Percentiles rank a stretch among this genome's conserved stretches.
phyloP scores from a whole-genome alignment of 1,284 basidiomycete species.

The Ceratobasidium theobromae region DNA sequence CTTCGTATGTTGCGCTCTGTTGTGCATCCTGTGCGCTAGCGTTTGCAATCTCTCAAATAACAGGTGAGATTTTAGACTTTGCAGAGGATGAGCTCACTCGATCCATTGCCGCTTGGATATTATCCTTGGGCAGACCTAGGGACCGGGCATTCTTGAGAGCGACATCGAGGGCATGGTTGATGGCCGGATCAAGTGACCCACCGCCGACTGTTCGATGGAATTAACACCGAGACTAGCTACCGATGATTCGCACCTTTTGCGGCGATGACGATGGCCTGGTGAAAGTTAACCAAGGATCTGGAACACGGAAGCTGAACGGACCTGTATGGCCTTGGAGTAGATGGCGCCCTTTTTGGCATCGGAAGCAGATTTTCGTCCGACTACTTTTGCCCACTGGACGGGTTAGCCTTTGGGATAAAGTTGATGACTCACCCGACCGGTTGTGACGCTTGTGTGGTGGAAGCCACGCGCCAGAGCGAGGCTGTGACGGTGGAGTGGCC shows the following conservation, averaged over 20 bases:
- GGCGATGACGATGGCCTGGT: slow-evolving; percentile 26
- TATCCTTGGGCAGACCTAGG: slow-evolving; percentile 30
- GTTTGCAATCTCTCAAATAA: slow-evolving; percentile 24
- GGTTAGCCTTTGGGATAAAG: neutral
- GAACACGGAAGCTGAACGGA: neutral
- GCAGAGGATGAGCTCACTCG: neutral
- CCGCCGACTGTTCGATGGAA: neutral
- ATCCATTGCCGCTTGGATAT: slow-evolving; percentile 26
- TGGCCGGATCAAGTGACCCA: slow-evolving; percentile 26
- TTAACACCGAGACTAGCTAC: too few relatives aligned
- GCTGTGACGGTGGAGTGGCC: too few relatives aligned
- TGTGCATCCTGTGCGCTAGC: slow-evolving; percentile 5
- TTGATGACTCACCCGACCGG: slow-evolving; percentile 1
- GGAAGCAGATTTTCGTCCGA: slow-evolving; percentile 1
- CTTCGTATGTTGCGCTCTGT: slow-evolving; percentile 28
- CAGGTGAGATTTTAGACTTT: neutral
- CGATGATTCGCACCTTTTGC: slow-evolving; percentile 9
- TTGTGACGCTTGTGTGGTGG: slow-evolving; percentile 4
- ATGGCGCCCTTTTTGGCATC: slow-evolving; percentile 19
- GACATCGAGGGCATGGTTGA: slow-evolving; percentile 29
- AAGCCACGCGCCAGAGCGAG: too few relatives aligned
- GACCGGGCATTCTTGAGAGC: slow-evolving; percentile 23
- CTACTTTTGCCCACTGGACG: slow-evolving; percentile 23
- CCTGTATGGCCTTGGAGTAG: slow-evolving; percentile 22
- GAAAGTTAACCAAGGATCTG: neutral